Evolutionary conservation across 306 rosid species (phyloP).

Genomic region (Vigna mungo): DNA sequence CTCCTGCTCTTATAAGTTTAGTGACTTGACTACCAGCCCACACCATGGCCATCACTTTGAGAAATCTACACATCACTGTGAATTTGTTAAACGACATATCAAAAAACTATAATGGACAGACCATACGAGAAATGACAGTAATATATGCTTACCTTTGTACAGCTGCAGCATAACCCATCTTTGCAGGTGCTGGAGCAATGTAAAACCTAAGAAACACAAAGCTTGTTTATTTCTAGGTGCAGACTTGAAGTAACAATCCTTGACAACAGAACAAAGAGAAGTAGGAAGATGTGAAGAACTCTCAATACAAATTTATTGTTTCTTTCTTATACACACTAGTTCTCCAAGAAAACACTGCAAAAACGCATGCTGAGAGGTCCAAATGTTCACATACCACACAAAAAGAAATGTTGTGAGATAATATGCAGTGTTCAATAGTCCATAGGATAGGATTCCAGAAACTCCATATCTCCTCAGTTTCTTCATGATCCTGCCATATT

Average conservation of each 20-base stretch:
- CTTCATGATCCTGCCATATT: slow-evolving; percentile 62
- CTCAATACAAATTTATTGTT: slow-evolving; percentile 18
- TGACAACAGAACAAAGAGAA: slow-evolving; percentile 7
- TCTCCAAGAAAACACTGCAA: slow-evolving; percentile 17
- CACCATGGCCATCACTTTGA: slow-evolving; percentile 91
- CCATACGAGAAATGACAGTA: background rate
- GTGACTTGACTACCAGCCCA: slow-evolving; percentile 99
- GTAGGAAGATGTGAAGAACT: slow-evolving; percentile 10
- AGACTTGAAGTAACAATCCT: background rate
- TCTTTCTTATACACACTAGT: background rate
- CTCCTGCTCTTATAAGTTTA: slow-evolving; percentile 85
- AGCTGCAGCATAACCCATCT: slow-evolving; percentile 89
- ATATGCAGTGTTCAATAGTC: slow-evolving; percentile 85
- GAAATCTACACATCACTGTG: slow-evolving; percentile 64
- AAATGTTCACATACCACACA: slow-evolving; percentile 70
- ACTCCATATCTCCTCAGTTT: slow-evolving; percentile 78
- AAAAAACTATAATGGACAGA: slow-evolving; percentile 16
- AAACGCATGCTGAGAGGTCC: slow-evolving; percentile 2
- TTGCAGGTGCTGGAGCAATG: slow-evolving; percentile 82
- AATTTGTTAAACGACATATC: slow-evolving; percentile 30
- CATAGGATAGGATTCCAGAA: slow-evolving; percentile 86
- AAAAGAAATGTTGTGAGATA: slow-evolving; percentile 80
- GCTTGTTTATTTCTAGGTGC: slow-evolving; percentile 13
- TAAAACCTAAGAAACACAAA: slow-evolving; percentile 68
- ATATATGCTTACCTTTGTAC: slow-evolving; percentile 61